A percentile compares a stretch with the other conserved stretches of the same genome.
These are phyloP conservation scores for Arbutus unedo DNA, from an alignment of 148 eudicot genomes.

Conservation along the genomic window DNA sequence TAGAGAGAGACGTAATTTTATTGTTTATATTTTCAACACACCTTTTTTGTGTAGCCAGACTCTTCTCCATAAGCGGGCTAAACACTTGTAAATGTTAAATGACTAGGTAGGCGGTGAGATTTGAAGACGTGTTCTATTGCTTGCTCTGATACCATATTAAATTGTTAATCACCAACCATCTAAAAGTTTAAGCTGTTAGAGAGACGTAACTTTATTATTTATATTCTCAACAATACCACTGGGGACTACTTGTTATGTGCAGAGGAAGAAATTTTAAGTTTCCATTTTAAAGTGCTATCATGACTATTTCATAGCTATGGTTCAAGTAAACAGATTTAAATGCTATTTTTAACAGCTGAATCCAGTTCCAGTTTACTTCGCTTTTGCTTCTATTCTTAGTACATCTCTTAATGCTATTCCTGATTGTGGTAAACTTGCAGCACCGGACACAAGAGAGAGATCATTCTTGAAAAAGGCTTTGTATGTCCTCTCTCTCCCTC, in stretches of 20 bases:
- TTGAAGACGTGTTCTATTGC: too few species aligned
- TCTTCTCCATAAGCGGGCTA: too few species aligned
- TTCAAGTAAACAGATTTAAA: not conserved
- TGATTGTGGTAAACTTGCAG: slow-evolving; percentile 44
- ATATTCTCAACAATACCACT: not conserved
- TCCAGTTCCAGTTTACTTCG: not conserved
- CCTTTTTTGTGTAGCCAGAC: too few species aligned
- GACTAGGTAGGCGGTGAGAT: too few species aligned
- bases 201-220: too few species aligned
- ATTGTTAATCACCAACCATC: too few species aligned
- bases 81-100: too few species aligned
- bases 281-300: not conserved
- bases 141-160: too few species aligned
- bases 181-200: too few species aligned
- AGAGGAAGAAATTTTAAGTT: not conserved
- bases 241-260: not conserved
- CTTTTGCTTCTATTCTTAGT: not conserved
- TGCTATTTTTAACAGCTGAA: not conserved
- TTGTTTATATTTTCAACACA: too few species aligned
- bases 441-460: slow-evolving; percentile 83
- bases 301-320: not conserved
- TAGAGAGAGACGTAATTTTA: too few species aligned
- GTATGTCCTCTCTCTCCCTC: slow-evolving; percentile 36
- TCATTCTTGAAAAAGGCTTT: slow-evolving; percentile 64
- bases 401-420: slow-evolving; percentile 11